Evolutionary conservation across 305 asterid species (phyloP), one percentile per base, ranked within the genome.

Genomic region (Fraxinus xanthoxyloides): DNA sequence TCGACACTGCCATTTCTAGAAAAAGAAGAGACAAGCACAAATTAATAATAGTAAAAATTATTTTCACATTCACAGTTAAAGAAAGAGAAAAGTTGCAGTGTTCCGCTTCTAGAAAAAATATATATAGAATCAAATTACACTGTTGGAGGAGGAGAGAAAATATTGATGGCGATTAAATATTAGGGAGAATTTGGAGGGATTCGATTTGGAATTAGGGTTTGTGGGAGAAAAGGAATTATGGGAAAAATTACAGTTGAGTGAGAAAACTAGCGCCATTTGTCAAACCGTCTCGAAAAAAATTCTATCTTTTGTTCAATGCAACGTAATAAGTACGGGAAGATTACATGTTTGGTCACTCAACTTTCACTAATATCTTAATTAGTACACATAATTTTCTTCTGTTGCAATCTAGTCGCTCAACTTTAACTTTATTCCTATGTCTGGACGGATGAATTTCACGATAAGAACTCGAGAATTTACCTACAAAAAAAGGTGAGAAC

Each of bases 221-320:
- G 23, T 23, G 79, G 82, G 77, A 82, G 80, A 76, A 75, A 38
- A 70, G 74, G 87, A 87, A 21, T 88, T 85, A 7, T 67, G 84
- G 81, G 77, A 54, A 77, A 36, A 28, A 82, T 15, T 79, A 38
- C 77, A 83, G 84, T 81, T 82, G 72, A 77, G 65, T 70, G 88
- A 80, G 74, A 83, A 24, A 78, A 85, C 72, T 70, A 85, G 86
- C 90, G 95, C 93, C 98, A 94, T 94, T 85, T 81, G 13, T 7
- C 36, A 67, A 67, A 28, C 31, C 70, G 70, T 61, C 31, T 3
- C 5, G 9, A 8, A 7, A 54, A 54, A 56, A 5, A 0, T 7
- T 7, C 4, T 7, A 21, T 61, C 15, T 23, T 26, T 15, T 2
- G 31, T 23, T 26, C 31, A 8, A 31, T 7, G 23, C 13, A 21